Evolutionary conservation across 192 early-diverging fungal genomes (phyloP).

Genomic region (Piromyces sp.): DNA sequence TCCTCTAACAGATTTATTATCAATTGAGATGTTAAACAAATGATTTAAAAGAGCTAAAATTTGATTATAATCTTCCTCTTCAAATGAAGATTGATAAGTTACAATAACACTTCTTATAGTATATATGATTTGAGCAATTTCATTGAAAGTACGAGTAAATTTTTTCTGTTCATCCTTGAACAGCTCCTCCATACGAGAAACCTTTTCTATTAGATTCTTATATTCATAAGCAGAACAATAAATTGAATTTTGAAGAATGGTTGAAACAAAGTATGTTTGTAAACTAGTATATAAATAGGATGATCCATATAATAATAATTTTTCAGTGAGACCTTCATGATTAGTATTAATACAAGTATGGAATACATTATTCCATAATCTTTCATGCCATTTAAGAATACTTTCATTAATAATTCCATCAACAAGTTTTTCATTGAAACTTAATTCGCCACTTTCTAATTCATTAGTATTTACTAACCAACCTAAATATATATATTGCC

Average conservation of each 20-base stretch:
- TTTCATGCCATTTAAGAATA: neutral
- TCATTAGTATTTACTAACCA: neutral
- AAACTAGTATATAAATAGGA: neutral
- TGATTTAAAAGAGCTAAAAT: neutral
- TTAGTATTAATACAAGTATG: neutral
- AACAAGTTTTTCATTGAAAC: neutral
- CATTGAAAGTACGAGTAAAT: neutral
- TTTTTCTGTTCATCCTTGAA: neutral
- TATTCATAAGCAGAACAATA: neutral
- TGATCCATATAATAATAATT: neutral
- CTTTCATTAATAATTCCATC: neutral
- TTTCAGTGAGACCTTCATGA: neutral
- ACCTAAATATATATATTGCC: neutral
- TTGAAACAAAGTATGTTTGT: neutral
- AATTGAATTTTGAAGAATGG: neutral
- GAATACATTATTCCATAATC: neutral
- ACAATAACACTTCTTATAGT: neutral
- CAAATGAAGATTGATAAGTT: neutral
- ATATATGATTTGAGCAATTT: neutral
- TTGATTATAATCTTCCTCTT: neutral
- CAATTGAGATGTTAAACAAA: neutral
- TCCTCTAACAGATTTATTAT: neutral
- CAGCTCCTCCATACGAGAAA: neutral
- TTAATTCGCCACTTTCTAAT: neutral
- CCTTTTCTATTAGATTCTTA: neutral